A percentile compares a stretch with the other conserved stretches of the same genome.
Evolutionary conservation across 2,329 filamentous ascomycete genomes (phyloP).

Genomic region (Trichoderma lentiforme): DNA sequence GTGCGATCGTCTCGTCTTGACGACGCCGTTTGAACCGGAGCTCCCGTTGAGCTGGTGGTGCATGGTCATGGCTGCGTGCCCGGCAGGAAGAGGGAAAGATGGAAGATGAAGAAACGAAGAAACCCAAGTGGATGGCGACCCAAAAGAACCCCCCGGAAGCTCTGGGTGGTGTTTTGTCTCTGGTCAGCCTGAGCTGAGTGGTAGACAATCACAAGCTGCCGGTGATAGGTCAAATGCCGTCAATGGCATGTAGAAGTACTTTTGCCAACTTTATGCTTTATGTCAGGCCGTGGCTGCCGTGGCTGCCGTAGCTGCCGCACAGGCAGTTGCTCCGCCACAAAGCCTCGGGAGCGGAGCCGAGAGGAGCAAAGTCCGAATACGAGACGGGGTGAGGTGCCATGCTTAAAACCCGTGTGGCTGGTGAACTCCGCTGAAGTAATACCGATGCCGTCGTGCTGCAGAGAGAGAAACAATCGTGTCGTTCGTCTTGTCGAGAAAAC

Average conservation of each 20-base stretch:
- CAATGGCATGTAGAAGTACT: constrained; percentile 1
- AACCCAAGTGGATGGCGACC: background rate
- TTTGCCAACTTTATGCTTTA: background rate
- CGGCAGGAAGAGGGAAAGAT: background rate
- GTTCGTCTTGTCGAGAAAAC: background rate
- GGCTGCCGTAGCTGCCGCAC: constrained; percentile 16
- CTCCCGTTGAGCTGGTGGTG: constrained; percentile 13
- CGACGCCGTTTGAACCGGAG: constrained; percentile 19
- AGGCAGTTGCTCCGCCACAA: constrained; percentile 14
- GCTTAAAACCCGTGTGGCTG: background rate
- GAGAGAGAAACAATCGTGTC: background rate
- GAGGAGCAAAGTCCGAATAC: constrained; percentile 13
- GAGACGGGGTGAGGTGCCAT: background rate
- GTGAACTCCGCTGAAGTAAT: background rate
- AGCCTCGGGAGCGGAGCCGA: constrained; percentile 10
- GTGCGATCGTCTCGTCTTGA: constrained; percentile 37
- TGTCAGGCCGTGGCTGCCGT: constrained; percentile 10
- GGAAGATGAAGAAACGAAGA: background rate
- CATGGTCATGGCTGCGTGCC: constrained; percentile 11
- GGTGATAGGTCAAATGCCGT: constrained; percentile 4
- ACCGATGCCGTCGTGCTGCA: background rate
- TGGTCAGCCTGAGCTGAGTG: constrained; percentile 8
- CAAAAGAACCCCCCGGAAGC: background rate
- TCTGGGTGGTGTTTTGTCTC: constrained; percentile 12
- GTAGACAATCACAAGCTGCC: background rate